Percentiles rank a stretch among this genome's conserved stretches.
These are phyloP conservation scores for Haplosporangium gracile DNA, from an alignment of 192 early-diverging fungal genomes.

Conservation along the genomic window DNA sequence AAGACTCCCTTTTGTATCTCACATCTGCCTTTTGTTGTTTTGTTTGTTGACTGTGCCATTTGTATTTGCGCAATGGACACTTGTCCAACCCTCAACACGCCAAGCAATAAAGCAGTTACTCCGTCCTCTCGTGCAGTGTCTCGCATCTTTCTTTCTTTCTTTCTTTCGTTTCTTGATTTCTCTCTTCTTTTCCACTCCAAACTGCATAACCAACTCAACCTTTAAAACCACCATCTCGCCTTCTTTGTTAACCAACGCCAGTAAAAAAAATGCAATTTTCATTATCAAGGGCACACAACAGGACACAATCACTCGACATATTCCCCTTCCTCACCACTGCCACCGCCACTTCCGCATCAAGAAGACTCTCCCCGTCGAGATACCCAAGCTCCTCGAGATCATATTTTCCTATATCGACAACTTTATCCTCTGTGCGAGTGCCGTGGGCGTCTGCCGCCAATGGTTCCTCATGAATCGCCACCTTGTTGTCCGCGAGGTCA, in stretches of 20 bases:
- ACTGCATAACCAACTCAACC: too few relatives aligned
- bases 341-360: not conserved
- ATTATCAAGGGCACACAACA: not conserved
- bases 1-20: not conserved
- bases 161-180: too few relatives aligned
- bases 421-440: not conserved
- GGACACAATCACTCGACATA: not conserved
- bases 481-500: not conserved
- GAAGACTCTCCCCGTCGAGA: not conserved
- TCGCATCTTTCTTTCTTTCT: too few relatives aligned
- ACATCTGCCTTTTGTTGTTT: not conserved
- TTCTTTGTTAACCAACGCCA: too few relatives aligned
- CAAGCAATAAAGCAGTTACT: too few relatives aligned
- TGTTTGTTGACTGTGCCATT: not conserved
- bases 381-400: not conserved
- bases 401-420: slow-evolving; percentile 2
- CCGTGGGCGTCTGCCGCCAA: not conserved
- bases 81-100: not conserved
- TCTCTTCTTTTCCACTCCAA: too few relatives aligned
- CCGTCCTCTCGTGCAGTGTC: too few relatives aligned
- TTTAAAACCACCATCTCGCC: not conserved
- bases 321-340: not conserved
- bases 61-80: not conserved
- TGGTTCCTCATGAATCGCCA: not conserved
- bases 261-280: not conserved